A percentile compares a stretch with the other conserved stretches of the same genome.
Evolutionary conservation across 164 flowering plant species (phyloP).

Genomic region (Brasenia schreberi): DNA sequence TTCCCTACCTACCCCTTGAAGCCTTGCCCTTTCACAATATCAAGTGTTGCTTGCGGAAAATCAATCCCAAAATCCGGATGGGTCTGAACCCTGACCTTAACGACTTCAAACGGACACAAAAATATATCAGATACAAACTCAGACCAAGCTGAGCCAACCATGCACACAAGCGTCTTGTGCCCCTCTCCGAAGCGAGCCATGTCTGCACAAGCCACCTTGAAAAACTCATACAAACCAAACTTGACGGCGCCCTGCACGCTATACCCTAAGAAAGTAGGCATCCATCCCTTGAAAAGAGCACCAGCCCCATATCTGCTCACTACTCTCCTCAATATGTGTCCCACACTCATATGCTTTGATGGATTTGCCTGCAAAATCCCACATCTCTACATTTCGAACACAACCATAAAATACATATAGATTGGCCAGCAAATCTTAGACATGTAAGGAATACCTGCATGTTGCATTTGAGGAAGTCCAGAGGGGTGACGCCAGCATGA

Average conservation of each 20-base stretch:
- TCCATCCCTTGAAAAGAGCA: constrained; percentile 1
- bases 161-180: neutral
- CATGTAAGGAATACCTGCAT: neutral
- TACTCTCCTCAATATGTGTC: neutral
- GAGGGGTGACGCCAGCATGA: constrained; percentile 4
- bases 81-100: constrained; percentile 1
- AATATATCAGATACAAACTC: neutral
- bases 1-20: constrained; percentile 1
- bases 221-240: constrained; percentile 1
- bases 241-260: constrained; percentile 1
- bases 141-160: constrained; percentile 1
- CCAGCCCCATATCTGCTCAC: neutral
- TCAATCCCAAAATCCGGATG: constrained; percentile 1
- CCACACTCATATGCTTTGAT: neutral
- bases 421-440: neutral
- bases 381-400: neutral
- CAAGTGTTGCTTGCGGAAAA: neutral
- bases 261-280: constrained; percentile 1
- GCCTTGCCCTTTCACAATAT: neutral
- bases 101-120: neutral
- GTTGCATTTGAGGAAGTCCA: constrained; percentile 1
- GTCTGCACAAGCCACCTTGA: neutral
- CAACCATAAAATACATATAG: neutral
- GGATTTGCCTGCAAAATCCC: neutral
- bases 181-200: neutral